phyloP scores from a whole-genome alignment of 2,329 filamentous ascomycete species.

The Epichloe sp. region DNA sequence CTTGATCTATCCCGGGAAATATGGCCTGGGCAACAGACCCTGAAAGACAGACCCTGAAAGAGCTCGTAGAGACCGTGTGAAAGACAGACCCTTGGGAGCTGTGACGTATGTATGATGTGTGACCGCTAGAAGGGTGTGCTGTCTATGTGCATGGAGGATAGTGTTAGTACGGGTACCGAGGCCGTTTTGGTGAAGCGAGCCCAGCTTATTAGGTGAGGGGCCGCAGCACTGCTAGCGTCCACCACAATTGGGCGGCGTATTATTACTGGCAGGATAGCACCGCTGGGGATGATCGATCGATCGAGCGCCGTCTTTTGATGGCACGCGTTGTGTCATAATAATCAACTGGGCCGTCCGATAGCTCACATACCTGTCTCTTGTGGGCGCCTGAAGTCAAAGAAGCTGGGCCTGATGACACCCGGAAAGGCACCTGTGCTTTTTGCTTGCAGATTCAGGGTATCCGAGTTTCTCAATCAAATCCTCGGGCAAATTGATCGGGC shows the following conservation, averaged over 20 bases:
- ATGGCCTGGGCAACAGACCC: neutral
- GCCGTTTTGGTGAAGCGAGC: neutral
- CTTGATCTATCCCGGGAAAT: neutral
- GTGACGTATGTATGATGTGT: conserved; percentile 2
- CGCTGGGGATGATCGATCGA: conserved; percentile 1
- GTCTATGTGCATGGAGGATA: neutral
- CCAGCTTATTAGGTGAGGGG: neutral
- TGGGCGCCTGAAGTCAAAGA: neutral
- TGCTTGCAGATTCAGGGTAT: neutral
- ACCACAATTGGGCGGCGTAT: neutral
- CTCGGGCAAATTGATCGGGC: neutral
- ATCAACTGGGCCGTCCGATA: neutral
- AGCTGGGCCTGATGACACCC: neutral
- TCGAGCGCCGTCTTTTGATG: neutral
- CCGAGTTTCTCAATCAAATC: neutral
- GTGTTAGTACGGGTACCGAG: neutral
- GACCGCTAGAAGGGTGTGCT: neutral
- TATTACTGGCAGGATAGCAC: neutral
- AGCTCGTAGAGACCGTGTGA: neutral
- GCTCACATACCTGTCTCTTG: neutral
- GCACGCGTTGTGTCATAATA: neutral
- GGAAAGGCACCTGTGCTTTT: neutral
- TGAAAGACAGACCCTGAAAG: neutral
- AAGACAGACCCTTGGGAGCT: neutral
- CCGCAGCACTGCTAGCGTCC: neutral